These are phyloP conservation scores for Ganoderma leucocontextum DNA, from an alignment of 1,284 basidiomycete genomes.

Conservation along the genomic window DNA sequence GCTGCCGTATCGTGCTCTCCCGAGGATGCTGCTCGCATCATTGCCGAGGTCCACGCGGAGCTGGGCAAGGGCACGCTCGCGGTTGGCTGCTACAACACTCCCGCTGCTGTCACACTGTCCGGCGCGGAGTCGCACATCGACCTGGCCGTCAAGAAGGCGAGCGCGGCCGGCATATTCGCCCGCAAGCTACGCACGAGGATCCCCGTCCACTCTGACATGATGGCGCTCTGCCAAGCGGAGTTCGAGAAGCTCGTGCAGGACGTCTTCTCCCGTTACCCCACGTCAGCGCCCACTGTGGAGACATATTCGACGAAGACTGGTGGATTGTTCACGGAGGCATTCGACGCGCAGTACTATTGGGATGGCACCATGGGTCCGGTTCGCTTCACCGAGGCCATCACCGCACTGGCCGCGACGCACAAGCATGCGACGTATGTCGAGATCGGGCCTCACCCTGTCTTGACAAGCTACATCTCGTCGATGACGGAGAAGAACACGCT, in stretches of 20 bases:
- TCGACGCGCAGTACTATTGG: conserved; percentile 47
- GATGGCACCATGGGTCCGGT: conserved; percentile 44
- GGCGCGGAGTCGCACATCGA: conserved; percentile 43
- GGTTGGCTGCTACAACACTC: conserved; percentile 49
- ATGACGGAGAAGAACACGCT: conserved; percentile 27
- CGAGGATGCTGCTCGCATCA: conserved; percentile 35
- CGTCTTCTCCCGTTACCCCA: conserved; percentile 38
- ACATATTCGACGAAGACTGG: conserved; percentile 40
- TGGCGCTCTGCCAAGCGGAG: conserved; percentile 42
- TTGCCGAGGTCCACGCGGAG: conserved; percentile 29
- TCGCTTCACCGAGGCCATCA: conserved; percentile 39
- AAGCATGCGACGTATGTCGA: conserved; percentile 42
- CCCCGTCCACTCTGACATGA: conserved; percentile 45
- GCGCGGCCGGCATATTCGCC: conserved; percentile 42
- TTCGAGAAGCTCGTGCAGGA: conserved; percentile 36
- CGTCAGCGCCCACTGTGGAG: conserved; percentile 24
- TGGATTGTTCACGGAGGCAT: conserved; percentile 27
- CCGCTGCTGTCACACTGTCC: conserved; percentile 44
- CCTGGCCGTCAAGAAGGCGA: conserved; percentile 37
- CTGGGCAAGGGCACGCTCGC: conserved; percentile 36
- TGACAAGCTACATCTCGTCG: conserved; percentile 42
- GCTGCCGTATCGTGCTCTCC: conserved; percentile 49
- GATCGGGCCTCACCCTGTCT: conserved; percentile 47
- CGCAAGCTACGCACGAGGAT: conserved; percentile 42
- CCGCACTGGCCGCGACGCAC: conserved; percentile 28